Percentiles rank a stretch among this genome's conserved stretches.
phyloP scores from a whole-genome alignment of 2,329 filamentous ascomycete genomes.

The Fusarium decemcellulare region DNA sequence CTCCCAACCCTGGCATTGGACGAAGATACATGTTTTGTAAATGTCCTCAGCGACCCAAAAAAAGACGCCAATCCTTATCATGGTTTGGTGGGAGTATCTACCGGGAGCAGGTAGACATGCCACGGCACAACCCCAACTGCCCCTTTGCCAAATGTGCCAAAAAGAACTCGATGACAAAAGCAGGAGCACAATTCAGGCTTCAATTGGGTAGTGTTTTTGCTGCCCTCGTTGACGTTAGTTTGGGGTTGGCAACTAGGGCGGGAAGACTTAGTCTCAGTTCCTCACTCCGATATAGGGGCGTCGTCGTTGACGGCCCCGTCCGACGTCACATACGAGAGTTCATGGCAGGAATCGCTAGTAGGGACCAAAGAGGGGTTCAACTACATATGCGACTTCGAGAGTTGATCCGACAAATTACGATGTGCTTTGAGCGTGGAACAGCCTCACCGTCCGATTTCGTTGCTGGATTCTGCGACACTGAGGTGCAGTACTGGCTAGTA shows the following conservation, averaged over 20 bases:
- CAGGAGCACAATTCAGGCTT: neutral
- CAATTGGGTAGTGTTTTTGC: neutral
- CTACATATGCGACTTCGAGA: neutral
- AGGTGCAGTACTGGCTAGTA: neutral
- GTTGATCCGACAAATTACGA: neutral
- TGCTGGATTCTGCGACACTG: too few relatives aligned
- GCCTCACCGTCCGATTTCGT: constrained; percentile 5
- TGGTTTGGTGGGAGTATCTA: neutral
- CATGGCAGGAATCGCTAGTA: neutral
- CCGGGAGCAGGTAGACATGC: neutral
- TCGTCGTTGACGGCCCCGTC: neutral
- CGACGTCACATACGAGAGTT: rapidly evolving
- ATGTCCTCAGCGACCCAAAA: neutral
- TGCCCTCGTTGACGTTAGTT: neutral
- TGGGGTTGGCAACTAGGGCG: neutral
- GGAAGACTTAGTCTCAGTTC: neutral
- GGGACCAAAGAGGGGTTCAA: rapidly evolving
- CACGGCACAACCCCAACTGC: neutral
- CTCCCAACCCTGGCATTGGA: neutral
- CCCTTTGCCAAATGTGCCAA: neutral
- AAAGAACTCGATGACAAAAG: neutral
- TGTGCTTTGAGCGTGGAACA: neutral
- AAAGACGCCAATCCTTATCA: neutral
- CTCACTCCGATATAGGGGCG: neutral
- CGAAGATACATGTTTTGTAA: neutral